These are phyloP conservation scores for Incumbomyces lentus DNA, from an alignment of 2,329 filamentous ascomycete genomes.

Conservation along the genomic window DNA sequence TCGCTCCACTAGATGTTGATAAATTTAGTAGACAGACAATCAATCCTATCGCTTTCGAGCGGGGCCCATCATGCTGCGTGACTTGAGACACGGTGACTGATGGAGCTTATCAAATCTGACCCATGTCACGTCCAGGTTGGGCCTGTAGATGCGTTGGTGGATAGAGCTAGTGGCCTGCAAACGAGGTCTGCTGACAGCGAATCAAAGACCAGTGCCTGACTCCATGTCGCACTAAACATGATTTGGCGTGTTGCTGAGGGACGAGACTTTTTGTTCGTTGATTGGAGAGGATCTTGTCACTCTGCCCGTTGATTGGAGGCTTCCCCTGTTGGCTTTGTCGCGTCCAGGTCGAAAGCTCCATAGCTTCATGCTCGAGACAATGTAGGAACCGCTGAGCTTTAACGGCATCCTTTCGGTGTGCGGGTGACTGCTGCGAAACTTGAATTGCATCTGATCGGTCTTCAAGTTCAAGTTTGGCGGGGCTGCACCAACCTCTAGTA, in stretches of 20 bases:
- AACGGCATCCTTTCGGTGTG: no score
- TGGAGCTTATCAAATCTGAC: background rate
- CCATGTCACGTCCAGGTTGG: background rate
- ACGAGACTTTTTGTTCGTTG: background rate
- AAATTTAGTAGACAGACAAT: no score
- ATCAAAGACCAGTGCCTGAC: conserved; percentile 4
- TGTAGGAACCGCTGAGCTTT: no score
- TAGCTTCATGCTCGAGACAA: no score
- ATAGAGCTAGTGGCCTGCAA: background rate
- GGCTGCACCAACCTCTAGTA: no score
- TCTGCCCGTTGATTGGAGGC: no score
- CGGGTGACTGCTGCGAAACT: background rate
- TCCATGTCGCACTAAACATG: conserved; percentile 1
- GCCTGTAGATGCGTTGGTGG: conserved; percentile 5
- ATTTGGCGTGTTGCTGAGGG: background rate
- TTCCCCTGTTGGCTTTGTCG: background rate
- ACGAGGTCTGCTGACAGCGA: background rate
- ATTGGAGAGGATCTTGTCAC: no score
- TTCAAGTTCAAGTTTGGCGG: no score
- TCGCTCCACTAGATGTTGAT: no score
- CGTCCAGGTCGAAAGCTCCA: background rate
- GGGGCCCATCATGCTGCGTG: no score
- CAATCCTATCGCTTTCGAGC: no score
- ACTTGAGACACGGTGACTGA: background rate
- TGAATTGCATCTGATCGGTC: background rate